A percentile compares a stretch with the other conserved stretches of the same genome.
Evolutionary conservation across 305 asterid genomes (phyloP).

Genomic region (Withania somnifera): DNA sequence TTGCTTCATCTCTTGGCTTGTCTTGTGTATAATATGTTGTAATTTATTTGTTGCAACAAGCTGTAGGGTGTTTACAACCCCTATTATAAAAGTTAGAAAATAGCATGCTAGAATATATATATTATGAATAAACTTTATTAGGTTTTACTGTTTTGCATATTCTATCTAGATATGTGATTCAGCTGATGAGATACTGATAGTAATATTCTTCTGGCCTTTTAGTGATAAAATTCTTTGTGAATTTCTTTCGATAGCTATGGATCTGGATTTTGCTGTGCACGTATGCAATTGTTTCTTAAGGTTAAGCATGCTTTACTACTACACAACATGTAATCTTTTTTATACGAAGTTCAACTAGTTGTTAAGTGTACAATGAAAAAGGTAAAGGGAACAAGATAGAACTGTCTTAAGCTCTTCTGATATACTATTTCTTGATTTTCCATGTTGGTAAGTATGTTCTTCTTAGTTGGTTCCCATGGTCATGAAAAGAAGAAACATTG

Average conservation of each 20-base stretch:
- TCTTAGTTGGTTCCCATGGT: neutral
- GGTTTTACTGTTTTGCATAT: neutral
- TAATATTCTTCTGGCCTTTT: neutral
- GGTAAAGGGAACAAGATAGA: neutral
- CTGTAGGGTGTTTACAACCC: slow-evolving; percentile 11
- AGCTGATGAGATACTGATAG: neutral
- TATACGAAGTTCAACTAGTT: no score
- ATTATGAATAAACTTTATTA: neutral
- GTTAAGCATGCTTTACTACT: no score
- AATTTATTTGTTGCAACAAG: slow-evolving; percentile 20
- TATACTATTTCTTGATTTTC: neutral
- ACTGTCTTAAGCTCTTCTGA: neutral
- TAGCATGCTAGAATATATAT: slow-evolving; percentile 23
- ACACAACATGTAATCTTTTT: no score
- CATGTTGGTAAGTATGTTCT: neutral
- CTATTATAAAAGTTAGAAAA: slow-evolving; percentile 18
- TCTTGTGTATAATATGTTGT: slow-evolving; percentile 29
- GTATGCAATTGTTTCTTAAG: no score
- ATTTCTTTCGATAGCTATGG: neutral
- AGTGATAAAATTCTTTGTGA: neutral
- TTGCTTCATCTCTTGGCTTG: slow-evolving; percentile 5
- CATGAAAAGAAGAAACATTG: neutral
- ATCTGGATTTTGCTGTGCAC: no score
- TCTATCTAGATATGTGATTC: neutral
- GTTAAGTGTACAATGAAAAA: no score